Evolutionary conservation across 2,329 filamentous ascomycete genomes (phyloP), one percentile per base, ranked within the genome.

Genomic region (Lomentospora prolificans): DNA sequence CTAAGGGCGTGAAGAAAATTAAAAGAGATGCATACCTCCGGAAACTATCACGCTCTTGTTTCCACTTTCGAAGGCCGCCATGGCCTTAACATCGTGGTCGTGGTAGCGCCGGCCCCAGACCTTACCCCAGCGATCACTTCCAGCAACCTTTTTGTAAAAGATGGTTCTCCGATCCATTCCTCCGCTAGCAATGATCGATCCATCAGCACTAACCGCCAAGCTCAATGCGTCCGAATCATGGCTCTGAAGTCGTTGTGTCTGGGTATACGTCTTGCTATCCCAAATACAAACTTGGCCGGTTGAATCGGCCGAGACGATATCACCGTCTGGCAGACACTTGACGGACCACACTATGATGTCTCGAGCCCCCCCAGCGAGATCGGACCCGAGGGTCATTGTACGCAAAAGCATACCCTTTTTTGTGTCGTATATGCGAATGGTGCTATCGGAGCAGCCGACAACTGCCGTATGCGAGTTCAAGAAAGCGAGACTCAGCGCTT

Each of bases 401-500:
- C 90, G 81, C 57, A 96, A 67, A 58, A 89, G 77, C 54, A 84
- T 79, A 12, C 89, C 89, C 65, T 82, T 92, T 53, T 87, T 79
- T 61, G 90, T 86, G 67, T 97, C 90, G 70, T 91, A 95, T 55
- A 94, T 81, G 59, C 92, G 86, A 61, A 99, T 94, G n/a, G 84
- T 89, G 70, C 90, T 91, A 72, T 99, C 92, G n/a, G 90, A 92
- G 68, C 94, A 97, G 22, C 94, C 94, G 33, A 92, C 90, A 44
- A 96, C 82, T 57, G 92, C 84, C 31, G 85, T 83, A 64, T 92
- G 82, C 57, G 87, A 84, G 61, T 88, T 86, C 70, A 96, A 90
- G 72, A 95, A 99, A 24, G 87, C 82, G 60, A 99, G 84, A 72
- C 90, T 96, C 64, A 97, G 84, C 66, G 95, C 92, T 64, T 92